phyloP scores from a whole-genome alignment of 768 basidiomycete species.

The Tremella fuciformis region DNA sequence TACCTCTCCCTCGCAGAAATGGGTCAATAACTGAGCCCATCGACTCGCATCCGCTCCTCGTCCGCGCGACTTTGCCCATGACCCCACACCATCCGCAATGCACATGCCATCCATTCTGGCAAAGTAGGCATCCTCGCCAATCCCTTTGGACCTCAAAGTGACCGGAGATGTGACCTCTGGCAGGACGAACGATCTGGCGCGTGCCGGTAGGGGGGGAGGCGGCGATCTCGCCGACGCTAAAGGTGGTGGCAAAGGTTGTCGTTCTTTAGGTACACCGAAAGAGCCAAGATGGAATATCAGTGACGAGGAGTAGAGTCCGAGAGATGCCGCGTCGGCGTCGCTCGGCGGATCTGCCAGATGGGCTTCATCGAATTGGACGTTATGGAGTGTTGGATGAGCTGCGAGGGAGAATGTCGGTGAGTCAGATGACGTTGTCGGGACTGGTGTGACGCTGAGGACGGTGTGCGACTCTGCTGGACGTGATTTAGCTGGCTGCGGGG shows the following conservation, averaged over 20 bases:
- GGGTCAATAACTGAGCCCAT: constrained; percentile 72
- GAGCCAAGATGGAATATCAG: constrained; percentile 67
- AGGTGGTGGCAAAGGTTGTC: constrained; percentile 37
- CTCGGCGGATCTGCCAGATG: constrained; percentile 5
- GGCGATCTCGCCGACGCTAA: constrained; percentile 31
- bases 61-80: constrained; percentile 63
- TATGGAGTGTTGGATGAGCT: constrained; percentile 11
- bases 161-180: constrained; percentile 38
- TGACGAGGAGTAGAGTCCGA: constrained; percentile 18
- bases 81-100: constrained; percentile 92
- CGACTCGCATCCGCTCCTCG: constrained; percentile 55
- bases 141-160: constrained; percentile 46
- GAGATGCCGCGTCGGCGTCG: neutral
- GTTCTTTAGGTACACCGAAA: constrained; percentile 75
- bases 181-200: constrained; percentile 46
- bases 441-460: neutral
- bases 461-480: constrained; percentile 3
- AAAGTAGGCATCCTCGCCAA: constrained; percentile 87
- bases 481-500: constrained; percentile 8
- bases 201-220: constrained; percentile 19
- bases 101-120: constrained; percentile 72
- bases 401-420: constrained; percentile 11
- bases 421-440: neutral
- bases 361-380: constrained; percentile 1
- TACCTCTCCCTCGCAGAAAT: constrained; percentile 58